Evolutionary conservation across 2,329 filamentous ascomycete species (phyloP).

Genomic region (Epicoccum sorghinum): DNA sequence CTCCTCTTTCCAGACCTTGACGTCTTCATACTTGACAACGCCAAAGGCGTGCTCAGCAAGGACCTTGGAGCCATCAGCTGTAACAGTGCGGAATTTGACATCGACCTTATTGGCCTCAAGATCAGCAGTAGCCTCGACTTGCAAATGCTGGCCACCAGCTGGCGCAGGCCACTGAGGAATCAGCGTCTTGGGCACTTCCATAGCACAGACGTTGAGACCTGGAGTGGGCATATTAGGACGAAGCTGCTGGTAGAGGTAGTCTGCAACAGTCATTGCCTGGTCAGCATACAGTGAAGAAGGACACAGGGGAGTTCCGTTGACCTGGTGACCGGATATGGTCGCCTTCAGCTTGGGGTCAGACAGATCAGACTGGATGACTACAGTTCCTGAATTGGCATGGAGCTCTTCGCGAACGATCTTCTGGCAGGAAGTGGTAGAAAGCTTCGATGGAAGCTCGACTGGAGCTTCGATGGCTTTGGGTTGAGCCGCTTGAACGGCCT

Average conservation of each 20-base stretch:
- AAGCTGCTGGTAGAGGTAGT: slow-evolving; percentile 71
- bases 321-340: slow-evolving; percentile 68
- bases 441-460: slow-evolving; percentile 56
- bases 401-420: slow-evolving; percentile 67
- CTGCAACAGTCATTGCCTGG: slow-evolving; percentile 68
- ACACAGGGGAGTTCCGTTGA: slow-evolving; percentile 70
- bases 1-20: slow-evolving; percentile 66
- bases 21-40: slow-evolving; percentile 66
- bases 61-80: slow-evolving; percentile 62
- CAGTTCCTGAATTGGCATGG: slow-evolving; percentile 62
- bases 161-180: slow-evolving; percentile 62
- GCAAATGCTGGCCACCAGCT: slow-evolving; percentile 63
- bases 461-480: slow-evolving; percentile 46
- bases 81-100: slow-evolving; percentile 63
- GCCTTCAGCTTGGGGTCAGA: slow-evolving; percentile 67
- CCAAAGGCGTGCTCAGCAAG: slow-evolving; percentile 67
- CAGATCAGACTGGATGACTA: slow-evolving; percentile 71
- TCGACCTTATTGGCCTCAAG: slow-evolving; percentile 61
- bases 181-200: slow-evolving; percentile 74
- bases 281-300: slow-evolving; percentile 70
- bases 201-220: slow-evolving; percentile 68
- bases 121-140: slow-evolving; percentile 66
- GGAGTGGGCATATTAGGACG: slow-evolving; percentile 62
- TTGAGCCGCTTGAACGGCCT: slow-evolving; percentile 54
- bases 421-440: slow-evolving; percentile 71